A percentile compares a stretch with the other conserved stretches of the same genome.
Evolutionary conservation across 1,139 yeast genomes (phyloP).

Genomic region (Taiozyma sp.): DNA sequence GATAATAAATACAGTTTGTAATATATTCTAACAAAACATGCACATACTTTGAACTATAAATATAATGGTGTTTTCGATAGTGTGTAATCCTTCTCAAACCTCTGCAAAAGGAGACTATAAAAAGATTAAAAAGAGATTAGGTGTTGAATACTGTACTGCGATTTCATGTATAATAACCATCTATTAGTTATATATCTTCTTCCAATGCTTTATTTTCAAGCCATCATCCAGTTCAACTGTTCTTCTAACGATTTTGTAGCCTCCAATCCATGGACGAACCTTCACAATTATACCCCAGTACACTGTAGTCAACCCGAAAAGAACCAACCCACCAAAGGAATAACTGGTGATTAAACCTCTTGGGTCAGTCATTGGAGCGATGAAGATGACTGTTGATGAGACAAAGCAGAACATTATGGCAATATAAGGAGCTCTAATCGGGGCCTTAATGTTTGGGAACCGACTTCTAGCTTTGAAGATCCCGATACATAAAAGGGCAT

Average conservation of each 20-base stretch:
- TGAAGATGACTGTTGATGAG: conserved; percentile 9
- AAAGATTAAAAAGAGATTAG: no score
- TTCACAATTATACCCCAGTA: conserved; percentile 47
- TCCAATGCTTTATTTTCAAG: conserved; percentile 8
- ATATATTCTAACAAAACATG: no score
- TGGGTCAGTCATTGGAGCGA: conserved; percentile 13
- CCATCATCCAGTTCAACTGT: conserved; percentile 7
- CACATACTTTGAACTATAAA: no score
- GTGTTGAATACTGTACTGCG: no score
- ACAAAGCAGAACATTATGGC: conserved; percentile 13
- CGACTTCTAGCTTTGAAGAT: conserved; percentile 42
- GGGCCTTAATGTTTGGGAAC: conserved; percentile 43
- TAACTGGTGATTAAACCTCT: conserved; percentile 7
- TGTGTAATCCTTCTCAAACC: no score
- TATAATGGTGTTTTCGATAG: no score
- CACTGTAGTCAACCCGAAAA: conserved; percentile 19
- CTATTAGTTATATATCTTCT: neutral
- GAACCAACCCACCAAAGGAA: conserved; percentile 15
- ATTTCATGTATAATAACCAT: neutral
- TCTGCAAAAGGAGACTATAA: no score
- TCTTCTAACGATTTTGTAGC: conserved; percentile 7
- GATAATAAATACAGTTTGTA: no score
- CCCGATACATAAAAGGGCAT: conserved; percentile 46
- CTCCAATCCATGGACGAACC: conserved; percentile 33
- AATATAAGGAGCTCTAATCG: conserved; percentile 35